phyloP scores from a whole-genome alignment of 768 basidiomycete genomes.

The Tubosaeta sp. region DNA sequence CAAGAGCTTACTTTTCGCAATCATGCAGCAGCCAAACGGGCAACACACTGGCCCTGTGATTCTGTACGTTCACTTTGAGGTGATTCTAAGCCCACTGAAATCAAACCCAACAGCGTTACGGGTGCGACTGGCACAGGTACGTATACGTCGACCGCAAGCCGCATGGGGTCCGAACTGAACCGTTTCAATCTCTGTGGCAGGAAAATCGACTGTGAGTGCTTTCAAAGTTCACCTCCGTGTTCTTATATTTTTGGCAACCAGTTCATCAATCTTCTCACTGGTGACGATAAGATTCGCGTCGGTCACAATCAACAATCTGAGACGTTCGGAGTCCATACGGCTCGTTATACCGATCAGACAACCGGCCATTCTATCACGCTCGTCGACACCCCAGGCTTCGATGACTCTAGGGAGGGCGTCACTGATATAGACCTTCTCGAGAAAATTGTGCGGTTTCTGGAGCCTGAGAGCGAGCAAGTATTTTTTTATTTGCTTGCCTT shows the following conservation, averaged over 20 bases:
- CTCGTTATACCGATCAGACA: background rate
- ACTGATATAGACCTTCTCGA: constrained; percentile 22
- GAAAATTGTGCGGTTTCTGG: constrained; percentile 7
- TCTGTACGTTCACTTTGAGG: too few relatives aligned
- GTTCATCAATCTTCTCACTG: constrained; percentile 5
- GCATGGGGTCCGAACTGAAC: too few relatives aligned
- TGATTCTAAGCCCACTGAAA: too few relatives aligned
- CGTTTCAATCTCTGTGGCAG: too few relatives aligned
- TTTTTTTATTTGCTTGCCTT: too few relatives aligned
- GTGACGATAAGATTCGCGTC: too few relatives aligned
- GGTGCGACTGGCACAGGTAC: too few relatives aligned
- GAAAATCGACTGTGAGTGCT: constrained; percentile 8
- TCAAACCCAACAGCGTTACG: too few relatives aligned
- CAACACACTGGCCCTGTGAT: too few relatives aligned
- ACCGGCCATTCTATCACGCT: constrained; percentile 7
- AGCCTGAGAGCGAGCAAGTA: background rate
- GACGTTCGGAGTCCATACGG: constrained; percentile 4
- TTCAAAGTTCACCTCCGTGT: background rate
- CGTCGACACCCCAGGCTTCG: constrained; percentile 16
- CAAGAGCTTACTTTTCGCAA: too few relatives aligned
- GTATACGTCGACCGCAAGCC: too few relatives aligned
- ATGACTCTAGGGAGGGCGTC: constrained; percentile 9
- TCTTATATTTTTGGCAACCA: background rate
- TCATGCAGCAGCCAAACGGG: too few relatives aligned
- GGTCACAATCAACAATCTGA: constrained; percentile 9